Conservation (phyloP, 225 moss, liverwort and hornwort genomes). For the Pseudoscleropodium purum region DNA sequence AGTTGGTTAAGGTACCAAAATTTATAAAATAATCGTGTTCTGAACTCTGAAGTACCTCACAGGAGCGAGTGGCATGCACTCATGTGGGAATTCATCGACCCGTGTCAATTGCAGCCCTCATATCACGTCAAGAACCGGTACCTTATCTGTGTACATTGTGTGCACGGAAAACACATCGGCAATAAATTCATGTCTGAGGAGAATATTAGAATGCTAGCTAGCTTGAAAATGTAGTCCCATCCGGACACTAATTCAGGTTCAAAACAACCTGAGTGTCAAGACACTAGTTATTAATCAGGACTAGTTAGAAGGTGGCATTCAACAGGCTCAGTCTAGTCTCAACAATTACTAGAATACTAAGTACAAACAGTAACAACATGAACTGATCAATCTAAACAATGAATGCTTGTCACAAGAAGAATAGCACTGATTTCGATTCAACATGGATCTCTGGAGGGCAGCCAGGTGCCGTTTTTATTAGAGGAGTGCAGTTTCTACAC, state of each 20-base stretch:
- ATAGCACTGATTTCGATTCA: background rate
- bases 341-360: background rate
- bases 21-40: background rate
- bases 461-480: background rate
- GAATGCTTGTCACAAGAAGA: background rate
- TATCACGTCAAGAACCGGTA: background rate
- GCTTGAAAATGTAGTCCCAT: background rate
- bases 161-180: background rate
- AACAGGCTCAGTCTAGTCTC: background rate
- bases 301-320: background rate
- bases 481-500: background rate
- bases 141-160: background rate
- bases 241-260: background rate
- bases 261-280: background rate
- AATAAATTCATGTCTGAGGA: background rate
- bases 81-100: background rate
- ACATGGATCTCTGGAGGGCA: background rate
- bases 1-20: background rate
- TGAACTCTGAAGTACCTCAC: background rate
- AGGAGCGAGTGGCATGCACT: background rate
- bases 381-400: background rate
- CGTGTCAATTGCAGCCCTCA: background rate
- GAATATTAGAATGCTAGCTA: background rate
- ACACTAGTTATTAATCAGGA: too few relatives aligned
- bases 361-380: background rate